Base-by-base conservation (phyloP, 176 grass and related monocot species). In the Musa itinerans region DNA sequence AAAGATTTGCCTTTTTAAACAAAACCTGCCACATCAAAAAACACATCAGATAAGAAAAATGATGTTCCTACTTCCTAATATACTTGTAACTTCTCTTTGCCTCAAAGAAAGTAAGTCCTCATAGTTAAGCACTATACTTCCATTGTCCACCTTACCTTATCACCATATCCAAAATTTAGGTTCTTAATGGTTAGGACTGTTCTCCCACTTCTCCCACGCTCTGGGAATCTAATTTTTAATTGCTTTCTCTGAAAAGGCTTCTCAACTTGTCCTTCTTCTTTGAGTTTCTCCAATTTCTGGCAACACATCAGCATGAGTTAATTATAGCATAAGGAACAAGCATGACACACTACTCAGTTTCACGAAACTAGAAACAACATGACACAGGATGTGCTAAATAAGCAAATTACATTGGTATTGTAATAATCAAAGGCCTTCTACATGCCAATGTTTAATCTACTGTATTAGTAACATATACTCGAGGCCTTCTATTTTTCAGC, bases 221-320 rank as follows among this genome's bases (percentile, higher is more conserved):
- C 95, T 63, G 95, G 95, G 79, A 99, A 99, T 81, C 88, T 94
- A 71, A 99, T 99, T 73, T 87, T 99, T 75, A 90, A 80, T 81
- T 99, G 95, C 78, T 99, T 99, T 71, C 95, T 94, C 67, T 91
- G 83, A 79, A 99, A 99, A 81, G 95, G 95, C 80, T 99, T 99
- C 74, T 89, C 83, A 68, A 99, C 80, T 81, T 94, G 85, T 43
- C 95, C 95, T 99, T 89, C 95, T 58, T 94, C 89, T 73, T 92
- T 81, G 87, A 99, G 84, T 82, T 94, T 99, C 84, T 94, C 95
- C 84, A 99, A 83, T 89, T 99, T 99, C 95, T 99, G 76, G 25
- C 57, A 77, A 78, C 21, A 52, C 82, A 80, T 9, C 20, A 74
- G 76, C 81, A 79, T 24, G 54, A 81, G 65, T 62, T 12, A 75